Base-by-base conservation (phyloP, 2,329 filamentous ascomycete genomes). In the Aschersonia sp. region DNA sequence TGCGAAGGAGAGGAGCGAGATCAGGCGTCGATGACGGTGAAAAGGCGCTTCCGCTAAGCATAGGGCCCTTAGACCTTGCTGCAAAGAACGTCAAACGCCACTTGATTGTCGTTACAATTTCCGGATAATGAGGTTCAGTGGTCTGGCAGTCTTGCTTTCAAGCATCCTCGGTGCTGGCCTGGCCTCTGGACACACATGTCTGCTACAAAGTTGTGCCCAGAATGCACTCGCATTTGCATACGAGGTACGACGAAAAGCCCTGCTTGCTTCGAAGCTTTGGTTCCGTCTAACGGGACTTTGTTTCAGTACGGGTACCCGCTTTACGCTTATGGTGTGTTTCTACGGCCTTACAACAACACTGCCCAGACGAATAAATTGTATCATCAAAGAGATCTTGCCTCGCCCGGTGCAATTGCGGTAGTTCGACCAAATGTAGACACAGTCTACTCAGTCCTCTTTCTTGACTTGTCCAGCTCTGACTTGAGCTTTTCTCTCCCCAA, bases 381-480 rank as follows among this genome's bases (percentile, higher is more conserved):
- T 14, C 41, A 46, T 37, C 22, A 31, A 14, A 33, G 30, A 29
- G 35, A 45, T 11, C 30, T 39, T 12, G 46, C 33, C 6, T 44
- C 42, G 11, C 22, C 44, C 30, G 40, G 41, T 9, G 31, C 29
- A n/a, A 39, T 33, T 14, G 30, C 30, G 9, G 32, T 47, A 6
- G 45, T 46, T 5, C 33, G 47, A 12, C 49, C 49, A 30, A 46
- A 45, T 33, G 43, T 45, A 4, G 47, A 51, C 32, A 47, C 47
- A 30, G 46, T 51, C 31, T 49, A 47, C 29, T 49, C 47, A 7
- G 32, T 29, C 1, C 29, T 43, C 14, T 47, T 43, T 32, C 32
- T 55, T 1, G 60, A 62, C 46, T 43, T 63, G 22, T 59, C 59
- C 4, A 44, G 51, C 2, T 35, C 47, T 11, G 55, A 62, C 45